Base-by-base conservation (phyloP, 768 basidiomycete genomes). In the Mycena belliarum region DNA sequence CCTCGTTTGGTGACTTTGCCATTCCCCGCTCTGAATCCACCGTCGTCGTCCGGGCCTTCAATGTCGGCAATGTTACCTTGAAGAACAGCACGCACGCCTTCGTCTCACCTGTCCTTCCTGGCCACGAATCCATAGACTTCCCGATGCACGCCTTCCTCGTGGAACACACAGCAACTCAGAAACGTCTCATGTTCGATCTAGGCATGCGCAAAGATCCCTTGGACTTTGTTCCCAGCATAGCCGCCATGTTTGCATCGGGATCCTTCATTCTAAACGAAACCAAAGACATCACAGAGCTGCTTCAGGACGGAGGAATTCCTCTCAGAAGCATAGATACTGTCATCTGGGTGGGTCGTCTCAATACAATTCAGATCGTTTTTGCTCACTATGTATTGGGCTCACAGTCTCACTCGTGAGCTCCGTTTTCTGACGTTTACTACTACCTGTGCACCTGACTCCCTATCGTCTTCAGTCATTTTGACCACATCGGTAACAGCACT, bases 131-230 rank as follows among this genome's bases (percentile, higher is more conserved):
- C 48, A 25, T 45, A 1, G 25, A 41, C 2, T 35, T 58, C 16
- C 56, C 61, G 9, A 26, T 57, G 28, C 23, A 20, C 11, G 23
- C 55, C 24, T 64, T 61, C 25, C 44, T 64, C 3, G 43, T 64
- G 7, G 55, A 64, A 16, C 58, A 60, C 35, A 43, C 23, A 32
- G 11, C 18, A 1, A 38, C 26, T 0, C 47, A 54, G 2, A 57
- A 28, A 41, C 50, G 49, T 25, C 12, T 61, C 33, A 55, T 64
- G 60, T 64, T 57, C 26, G 60, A 61, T 18, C 52, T 64, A 10
- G 63, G 60, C 11, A 44, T 59, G 7, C 49, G 63, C 1, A 55
- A 52, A 26, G 60, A 64, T 23, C 26, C 53, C 0, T 6, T 46
- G 49, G 55, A 62, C 16, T 40, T 55, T 10, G 26, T 45, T 14